Evolutionary conservation across 2,329 filamentous ascomycete genomes (phyloP).

Genomic region (Hypocreales sp.): DNA sequence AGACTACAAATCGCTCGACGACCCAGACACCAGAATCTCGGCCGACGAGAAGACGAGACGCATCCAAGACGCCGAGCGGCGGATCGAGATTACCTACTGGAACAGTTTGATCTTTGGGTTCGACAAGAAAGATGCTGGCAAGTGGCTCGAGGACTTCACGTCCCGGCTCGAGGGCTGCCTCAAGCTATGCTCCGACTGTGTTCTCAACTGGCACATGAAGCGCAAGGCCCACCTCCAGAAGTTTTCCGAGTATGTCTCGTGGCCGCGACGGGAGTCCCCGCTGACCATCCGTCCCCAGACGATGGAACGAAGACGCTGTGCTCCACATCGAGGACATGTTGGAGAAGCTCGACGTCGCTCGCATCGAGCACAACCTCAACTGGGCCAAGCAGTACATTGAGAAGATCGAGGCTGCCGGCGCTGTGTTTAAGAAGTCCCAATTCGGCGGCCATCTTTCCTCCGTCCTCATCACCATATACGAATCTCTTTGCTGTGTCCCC

Average conservation of each 20-base stretch:
- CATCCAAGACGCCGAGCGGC: conserved; percentile 36
- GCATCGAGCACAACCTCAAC: conserved; percentile 44
- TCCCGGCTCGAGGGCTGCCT: conserved; percentile 41
- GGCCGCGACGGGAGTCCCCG: background rate
- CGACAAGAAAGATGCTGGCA: conserved; percentile 40
- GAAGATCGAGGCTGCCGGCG: conserved; percentile 30
- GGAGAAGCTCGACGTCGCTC: conserved; percentile 41
- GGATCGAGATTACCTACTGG: conserved; percentile 48
- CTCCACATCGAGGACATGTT: conserved; percentile 37
- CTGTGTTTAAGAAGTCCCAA: conserved; percentile 28
- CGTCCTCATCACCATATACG: conserved; percentile 70
- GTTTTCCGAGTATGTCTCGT: conserved; percentile 38
- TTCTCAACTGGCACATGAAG: conserved; percentile 57
- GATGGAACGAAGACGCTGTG: conserved; percentile 34
- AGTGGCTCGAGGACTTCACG: conserved; percentile 44
- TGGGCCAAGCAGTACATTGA: conserved; percentile 39
- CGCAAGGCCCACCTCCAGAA: conserved; percentile 47
- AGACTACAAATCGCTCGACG: conserved; percentile 37
- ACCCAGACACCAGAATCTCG: conserved; percentile 32
- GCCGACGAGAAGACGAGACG: conserved; percentile 32
- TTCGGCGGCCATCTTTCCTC: conserved; percentile 33
- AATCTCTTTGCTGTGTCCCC: conserved; percentile 70
- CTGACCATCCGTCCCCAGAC: conserved; percentile 15
- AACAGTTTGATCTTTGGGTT: conserved; percentile 57
- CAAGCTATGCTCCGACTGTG: conserved; percentile 52